Evolutionary conservation across 2,329 filamentous ascomycete species (phyloP).

Genomic region (Diaporthe australafricana): DNA sequence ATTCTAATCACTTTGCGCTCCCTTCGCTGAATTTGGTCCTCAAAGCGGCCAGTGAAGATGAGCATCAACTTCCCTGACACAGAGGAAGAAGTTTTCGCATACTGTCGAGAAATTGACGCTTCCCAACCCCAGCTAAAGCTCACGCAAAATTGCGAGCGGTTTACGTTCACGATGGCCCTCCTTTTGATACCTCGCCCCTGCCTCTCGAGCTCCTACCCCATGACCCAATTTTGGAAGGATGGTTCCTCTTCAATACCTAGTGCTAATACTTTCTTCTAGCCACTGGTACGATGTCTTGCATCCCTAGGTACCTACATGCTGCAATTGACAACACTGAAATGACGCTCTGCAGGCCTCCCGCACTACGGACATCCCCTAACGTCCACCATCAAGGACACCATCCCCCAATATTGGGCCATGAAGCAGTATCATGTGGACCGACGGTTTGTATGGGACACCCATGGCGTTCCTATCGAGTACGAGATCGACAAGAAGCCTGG

Average conservation of each 20-base stretch:
- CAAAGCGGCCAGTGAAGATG: conserved; percentile 59
- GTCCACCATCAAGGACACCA: conserved; percentile 96
- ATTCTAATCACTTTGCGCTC: too few relatives aligned
- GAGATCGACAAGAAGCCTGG: conserved; percentile 97
- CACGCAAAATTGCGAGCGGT: conserved; percentile 82
- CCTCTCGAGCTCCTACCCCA: too few relatives aligned
- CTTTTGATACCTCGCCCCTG: conserved; percentile 74
- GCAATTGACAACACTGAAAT: not conserved
- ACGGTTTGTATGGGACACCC: conserved; percentile 94
- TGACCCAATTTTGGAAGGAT: too few relatives aligned
- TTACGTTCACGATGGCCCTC: conserved; percentile 92
- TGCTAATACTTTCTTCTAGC: not conserved
- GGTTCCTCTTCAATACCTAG: too few relatives aligned
- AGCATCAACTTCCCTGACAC: conserved; percentile 93
- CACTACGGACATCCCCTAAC: conserved; percentile 82
- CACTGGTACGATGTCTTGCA: not conserved
- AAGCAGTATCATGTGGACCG: conserved; percentile 94
- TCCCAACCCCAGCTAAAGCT: conserved; percentile 85
- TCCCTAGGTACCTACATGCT: not conserved
- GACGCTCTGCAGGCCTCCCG: conserved; percentile 3
- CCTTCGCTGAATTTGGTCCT: not conserved
- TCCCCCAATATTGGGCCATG: conserved; percentile 97
- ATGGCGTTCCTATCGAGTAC: conserved; percentile 93
- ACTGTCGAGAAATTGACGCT: conserved; percentile 92
- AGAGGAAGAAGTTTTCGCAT: conserved; percentile 84